Percentiles rank a stretch among this genome's conserved stretches.
Conservation (phyloP, 2,329 filamentous ascomycete genomes). For the Corniculantispora saksenae region DNA sequence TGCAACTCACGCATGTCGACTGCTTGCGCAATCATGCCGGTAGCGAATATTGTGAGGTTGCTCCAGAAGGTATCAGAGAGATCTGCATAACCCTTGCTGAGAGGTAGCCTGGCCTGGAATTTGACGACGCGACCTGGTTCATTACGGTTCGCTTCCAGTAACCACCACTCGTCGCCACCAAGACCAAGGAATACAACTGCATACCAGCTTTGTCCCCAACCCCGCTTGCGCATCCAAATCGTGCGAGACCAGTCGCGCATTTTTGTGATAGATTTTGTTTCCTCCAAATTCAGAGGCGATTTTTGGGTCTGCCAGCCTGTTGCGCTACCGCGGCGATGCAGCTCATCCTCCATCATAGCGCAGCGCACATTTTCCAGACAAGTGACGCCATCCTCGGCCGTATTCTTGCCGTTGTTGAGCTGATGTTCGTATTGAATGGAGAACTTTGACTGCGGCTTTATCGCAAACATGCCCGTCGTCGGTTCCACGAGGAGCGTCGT, state of each 20-base stretch:
- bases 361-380: conserved; percentile 65
- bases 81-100: conserved; percentile 46
- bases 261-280: conserved; percentile 61
- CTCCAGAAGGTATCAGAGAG: conserved; percentile 54
- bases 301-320: conserved; percentile 63
- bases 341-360: conserved; percentile 59
- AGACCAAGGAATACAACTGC: conserved; percentile 70
- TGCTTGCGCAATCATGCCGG: conserved; percentile 53
- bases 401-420: conserved; percentile 62
- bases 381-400: conserved; percentile 56
- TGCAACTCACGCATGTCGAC: conserved; percentile 52
- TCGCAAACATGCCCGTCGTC: conserved; percentile 72
- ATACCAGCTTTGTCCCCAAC: conserved; percentile 74
- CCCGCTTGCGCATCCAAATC: conserved; percentile 68
- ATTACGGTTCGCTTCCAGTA: conserved; percentile 59
- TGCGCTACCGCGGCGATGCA: conserved; percentile 60
- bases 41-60: conserved; percentile 51
- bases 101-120: conserved; percentile 43
- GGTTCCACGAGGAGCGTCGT: conserved; percentile 71
- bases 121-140: conserved; percentile 28
- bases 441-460: conserved; percentile 64
- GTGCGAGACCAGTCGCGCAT: conserved; percentile 63
- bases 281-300: conserved; percentile 51
- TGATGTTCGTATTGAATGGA: conserved; percentile 61
- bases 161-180: conserved; percentile 77